Conservation (phyloP, 306 rosid genomes). For the Gynostemma pentaphyllum region DNA sequence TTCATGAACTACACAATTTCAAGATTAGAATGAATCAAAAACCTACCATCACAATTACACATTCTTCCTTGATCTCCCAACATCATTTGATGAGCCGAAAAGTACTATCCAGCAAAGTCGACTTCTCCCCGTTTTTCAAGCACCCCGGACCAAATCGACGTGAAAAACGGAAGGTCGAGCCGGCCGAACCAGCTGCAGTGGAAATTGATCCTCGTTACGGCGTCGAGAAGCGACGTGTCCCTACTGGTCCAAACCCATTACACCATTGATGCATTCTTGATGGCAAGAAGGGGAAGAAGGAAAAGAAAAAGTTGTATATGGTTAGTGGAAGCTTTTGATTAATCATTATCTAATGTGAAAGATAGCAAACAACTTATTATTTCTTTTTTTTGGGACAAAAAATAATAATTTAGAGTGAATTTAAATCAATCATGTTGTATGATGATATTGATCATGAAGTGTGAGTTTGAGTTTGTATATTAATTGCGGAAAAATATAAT, state of each 20-base stretch:
- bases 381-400: not conserved
- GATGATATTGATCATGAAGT: not conserved
- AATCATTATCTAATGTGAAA: not conserved
- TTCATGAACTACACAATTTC: slow-evolving; percentile 44
- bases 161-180: slow-evolving; percentile 2
- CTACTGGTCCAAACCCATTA: slow-evolving; percentile 91
- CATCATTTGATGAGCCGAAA: slow-evolving; percentile 40
- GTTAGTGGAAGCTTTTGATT: slow-evolving; percentile 10
- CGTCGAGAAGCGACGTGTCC: slow-evolving; percentile 80
- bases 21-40: slow-evolving; percentile 35
- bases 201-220: slow-evolving; percentile 85
- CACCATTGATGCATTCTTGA: slow-evolving; percentile 52
- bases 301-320: not conserved
- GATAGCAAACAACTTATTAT: not conserved
- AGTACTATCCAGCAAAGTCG: slow-evolving; percentile 57
- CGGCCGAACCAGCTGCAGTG: slow-evolving; percentile 14
- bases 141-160: slow-evolving; percentile 17
- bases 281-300: not conserved
- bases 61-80: slow-evolving; percentile 17
- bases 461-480: slow-evolving; percentile 14
- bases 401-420: not conserved
- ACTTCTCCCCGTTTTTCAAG: slow-evolving; percentile 59
- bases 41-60: slow-evolving; percentile 16
- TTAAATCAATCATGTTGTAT: not conserved
- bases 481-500: not conserved